Base-by-base conservation (phyloP, 2,329 filamentous ascomycete genomes). In the Colletotrichum tropicale region DNA sequence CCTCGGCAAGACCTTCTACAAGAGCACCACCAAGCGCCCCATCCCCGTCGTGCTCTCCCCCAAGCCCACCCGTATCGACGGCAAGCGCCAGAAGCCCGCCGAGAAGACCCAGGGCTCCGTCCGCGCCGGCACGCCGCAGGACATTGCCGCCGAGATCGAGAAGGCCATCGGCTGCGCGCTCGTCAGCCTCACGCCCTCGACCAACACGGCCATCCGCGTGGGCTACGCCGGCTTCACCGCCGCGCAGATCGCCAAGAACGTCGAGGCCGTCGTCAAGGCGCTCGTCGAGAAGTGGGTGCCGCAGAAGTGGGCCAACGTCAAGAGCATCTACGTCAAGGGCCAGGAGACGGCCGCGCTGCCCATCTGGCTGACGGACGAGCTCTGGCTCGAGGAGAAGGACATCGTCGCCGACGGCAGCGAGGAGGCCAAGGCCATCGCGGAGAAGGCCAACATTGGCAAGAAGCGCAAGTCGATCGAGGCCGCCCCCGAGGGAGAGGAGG, bases 1-100 rank as follows among this genome's bases (percentile, higher is more conserved):
- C 4, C 92, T 99, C 15, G 97, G 96, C 80, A 98, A 98, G 88
- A 94, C 94, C 3, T 98, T 99, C 85, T 98, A 97, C 91, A 94
- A 96, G 87, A 90, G 87, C 72, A 95, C 93, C 5, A 86, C 87
- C 78, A 98, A 98, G 90, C 91, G 96, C 52, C 97, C 97, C 12
- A 92, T 99, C 74, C 96, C 97, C 30, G 91, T 98, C 48, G 88
- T 90, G 58, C 89, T 98, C 77, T 90, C 88, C 81, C 85, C 92
- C 77, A 89, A 92, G 83, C 88, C 89, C 69, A 88, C 90, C 78
- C 94, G 91, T 84, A 89, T 88, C 21, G 89, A 92, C 77, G 89
- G 89, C 77, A 91, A 92, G 87, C 85, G 86, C 52, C 88, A 88
- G 72, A 91, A 92, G 84, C 87, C 87, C 34, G 86, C 89, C 74